Evolutionary conservation across 306 rosid genomes (phyloP).

Genomic region (Cyamopsis tetragonoloba): DNA sequence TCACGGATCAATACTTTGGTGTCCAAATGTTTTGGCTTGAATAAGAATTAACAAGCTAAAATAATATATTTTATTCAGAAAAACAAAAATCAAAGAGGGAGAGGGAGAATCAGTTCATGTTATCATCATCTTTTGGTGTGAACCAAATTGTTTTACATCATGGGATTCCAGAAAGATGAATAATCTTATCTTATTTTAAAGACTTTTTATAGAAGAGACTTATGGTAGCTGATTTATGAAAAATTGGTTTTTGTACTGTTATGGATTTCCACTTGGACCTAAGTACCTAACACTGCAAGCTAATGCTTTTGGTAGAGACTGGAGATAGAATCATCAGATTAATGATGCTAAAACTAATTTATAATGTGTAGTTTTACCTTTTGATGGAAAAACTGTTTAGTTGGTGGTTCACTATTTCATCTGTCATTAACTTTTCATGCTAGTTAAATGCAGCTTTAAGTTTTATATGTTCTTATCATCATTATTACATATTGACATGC

Average conservation of each 20-base stretch:
- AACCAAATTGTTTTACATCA: slow-evolving; percentile 6
- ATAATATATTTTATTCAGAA: not conserved
- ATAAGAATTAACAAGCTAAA: slow-evolving; percentile 9
- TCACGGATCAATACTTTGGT: not conserved
- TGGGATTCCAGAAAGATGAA: not conserved
- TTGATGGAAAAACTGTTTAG: not conserved
- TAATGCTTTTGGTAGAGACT: not conserved
- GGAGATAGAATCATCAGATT: slow-evolving; percentile 4
- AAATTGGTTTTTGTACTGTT: not conserved
- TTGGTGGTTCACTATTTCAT: slow-evolving; percentile 13
- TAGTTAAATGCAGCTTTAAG: not conserved
- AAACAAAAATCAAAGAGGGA: not conserved
- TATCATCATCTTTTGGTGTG: not conserved
- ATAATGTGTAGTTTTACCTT: not conserved
- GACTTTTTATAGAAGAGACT: not conserved
- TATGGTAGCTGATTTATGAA: not conserved
- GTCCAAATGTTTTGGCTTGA: not conserved
- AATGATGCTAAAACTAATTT: not conserved
- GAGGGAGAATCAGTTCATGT: not conserved
- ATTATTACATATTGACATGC: not conserved
- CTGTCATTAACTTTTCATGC: not conserved
- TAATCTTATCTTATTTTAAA: slow-evolving; percentile 11
- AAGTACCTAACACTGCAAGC: not conserved
- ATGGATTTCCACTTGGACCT: not conserved
- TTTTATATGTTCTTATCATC: slow-evolving; percentile 6